A percentile compares a stretch with the other conserved stretches of the same genome.
These are phyloP conservation scores for Monascus purpureus DNA, from an alignment of 495 filamentous ascomycete genomes.

Conservation along the genomic window DNA sequence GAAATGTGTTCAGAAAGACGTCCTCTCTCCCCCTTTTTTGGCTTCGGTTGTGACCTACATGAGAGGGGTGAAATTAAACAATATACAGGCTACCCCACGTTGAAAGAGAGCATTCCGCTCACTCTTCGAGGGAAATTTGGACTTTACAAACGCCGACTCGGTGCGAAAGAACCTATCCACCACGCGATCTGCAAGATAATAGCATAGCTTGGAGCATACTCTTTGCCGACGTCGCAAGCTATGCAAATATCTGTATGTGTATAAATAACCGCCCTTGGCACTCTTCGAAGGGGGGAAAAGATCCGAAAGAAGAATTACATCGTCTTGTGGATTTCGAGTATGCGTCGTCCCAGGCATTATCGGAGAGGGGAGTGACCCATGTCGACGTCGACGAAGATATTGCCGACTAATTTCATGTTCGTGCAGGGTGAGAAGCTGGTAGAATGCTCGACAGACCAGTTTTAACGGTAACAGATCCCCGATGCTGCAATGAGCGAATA, in stretches of 20 bases:
- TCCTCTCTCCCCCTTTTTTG: not conserved
- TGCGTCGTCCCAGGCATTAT: conserved; percentile 24
- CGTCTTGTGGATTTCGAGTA: conserved; percentile 30
- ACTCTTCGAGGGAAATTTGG: conserved; percentile 17
- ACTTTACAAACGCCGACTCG: conserved; percentile 18
- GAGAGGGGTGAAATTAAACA: conserved; percentile 27
- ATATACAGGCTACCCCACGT: conserved; percentile 18
- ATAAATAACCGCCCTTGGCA: conserved; percentile 29
- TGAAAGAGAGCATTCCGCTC: conserved; percentile 22
- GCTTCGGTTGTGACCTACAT: conserved; percentile 18
- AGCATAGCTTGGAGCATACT: conserved; percentile 25
- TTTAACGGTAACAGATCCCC: conserved; percentile 22
- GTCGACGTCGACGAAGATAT: conserved; percentile 30
- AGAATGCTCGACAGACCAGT: conserved; percentile 28
- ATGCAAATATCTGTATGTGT: conserved; percentile 29
- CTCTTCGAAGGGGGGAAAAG: conserved; percentile 30
- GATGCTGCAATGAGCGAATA: conserved; percentile 29
- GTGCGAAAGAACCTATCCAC: conserved; percentile 24
- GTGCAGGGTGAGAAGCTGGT: conserved; percentile 20
- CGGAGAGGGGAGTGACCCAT: conserved; percentile 32
- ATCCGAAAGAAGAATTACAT: conserved; percentile 32
- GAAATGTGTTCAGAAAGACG: conserved; percentile 1
- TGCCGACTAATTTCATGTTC: conserved; percentile 27
- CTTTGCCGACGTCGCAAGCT: conserved; percentile 24
- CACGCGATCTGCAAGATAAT: conserved; percentile 30